Conservation (phyloP, 495 filamentous ascomycete species). For the Penicillium goetzii region DNA sequence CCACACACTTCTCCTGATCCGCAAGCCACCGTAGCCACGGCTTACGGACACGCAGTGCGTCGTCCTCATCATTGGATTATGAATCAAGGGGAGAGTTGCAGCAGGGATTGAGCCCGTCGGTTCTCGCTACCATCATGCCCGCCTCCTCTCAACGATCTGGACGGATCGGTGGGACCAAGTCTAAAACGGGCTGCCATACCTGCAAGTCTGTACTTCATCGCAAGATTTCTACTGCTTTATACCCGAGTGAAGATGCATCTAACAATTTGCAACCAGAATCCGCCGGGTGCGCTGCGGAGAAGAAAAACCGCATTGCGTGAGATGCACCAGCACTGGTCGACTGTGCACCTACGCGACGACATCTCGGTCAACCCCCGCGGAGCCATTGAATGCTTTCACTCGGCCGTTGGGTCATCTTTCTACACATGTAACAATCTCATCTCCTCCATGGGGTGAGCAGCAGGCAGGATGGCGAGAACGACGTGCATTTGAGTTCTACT, state of each 20-base stretch:
- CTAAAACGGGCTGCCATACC: conserved; percentile 27
- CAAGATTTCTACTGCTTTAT: not conserved
- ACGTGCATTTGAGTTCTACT: conserved; percentile 47
- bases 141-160: conserved; percentile 16
- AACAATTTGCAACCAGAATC: conserved; percentile 28
- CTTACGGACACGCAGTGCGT: not conserved
- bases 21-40: not conserved
- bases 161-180: conserved; percentile 26
- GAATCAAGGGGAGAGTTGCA: not conserved
- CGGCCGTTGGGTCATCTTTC: not conserved
- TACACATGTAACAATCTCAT: conserved; percentile 26
- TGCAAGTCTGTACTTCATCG: conserved; percentile 27
- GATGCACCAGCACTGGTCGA: conserved; percentile 53
- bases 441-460: conserved; percentile 29
- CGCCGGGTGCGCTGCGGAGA: conserved; percentile 63
- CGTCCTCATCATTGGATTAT: not conserved
- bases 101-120: not conserved
- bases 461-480: conserved; percentile 40
- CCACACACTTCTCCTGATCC: conserved; percentile 1
- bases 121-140: not conserved
- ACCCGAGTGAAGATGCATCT: conserved; percentile 8
- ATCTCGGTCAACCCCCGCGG: conserved; percentile 18
- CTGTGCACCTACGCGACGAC: conserved; percentile 44
- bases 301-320: conserved; percentile 49
- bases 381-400: not conserved